Evolutionary conservation across 2,329 filamentous ascomycete species (phyloP).

Genomic region (Pseudogymnoascus sp.): DNA sequence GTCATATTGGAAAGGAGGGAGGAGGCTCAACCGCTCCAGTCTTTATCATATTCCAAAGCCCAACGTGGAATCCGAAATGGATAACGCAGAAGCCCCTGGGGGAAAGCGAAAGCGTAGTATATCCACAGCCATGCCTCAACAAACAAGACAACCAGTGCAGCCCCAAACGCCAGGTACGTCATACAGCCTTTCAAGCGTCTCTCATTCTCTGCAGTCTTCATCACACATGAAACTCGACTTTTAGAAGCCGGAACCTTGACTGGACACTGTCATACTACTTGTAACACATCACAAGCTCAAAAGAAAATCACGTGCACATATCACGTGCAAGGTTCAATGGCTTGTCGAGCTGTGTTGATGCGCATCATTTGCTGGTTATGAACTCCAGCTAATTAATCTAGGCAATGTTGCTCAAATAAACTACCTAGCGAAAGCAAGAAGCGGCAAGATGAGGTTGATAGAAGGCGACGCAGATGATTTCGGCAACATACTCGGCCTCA

Average conservation of each 20-base stretch:
- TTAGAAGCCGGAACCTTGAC: neutral
- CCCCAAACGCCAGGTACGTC: slow-evolving; percentile 1
- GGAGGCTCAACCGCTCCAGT: neutral
- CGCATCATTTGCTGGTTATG: neutral
- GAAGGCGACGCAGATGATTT: slow-evolving; percentile 59
- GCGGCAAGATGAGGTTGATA: slow-evolving; percentile 42
- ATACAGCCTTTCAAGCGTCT: neutral
- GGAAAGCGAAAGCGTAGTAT: slow-evolving; percentile 7
- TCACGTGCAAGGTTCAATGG: neutral
- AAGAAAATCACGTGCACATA: neutral
- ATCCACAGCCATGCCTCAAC: slow-evolving; percentile 2
- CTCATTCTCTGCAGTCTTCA: neutral
- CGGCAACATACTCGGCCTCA: slow-evolving; percentile 61
- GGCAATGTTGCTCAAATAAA: slow-evolving; percentile 40
- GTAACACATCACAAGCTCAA: neutral
- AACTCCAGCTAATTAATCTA: neutral
- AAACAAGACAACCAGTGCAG: slow-evolving; percentile 1
- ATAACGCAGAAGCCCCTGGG: neutral
- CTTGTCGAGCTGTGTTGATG: neutral
- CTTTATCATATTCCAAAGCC: neutral
- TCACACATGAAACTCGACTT: neutral
- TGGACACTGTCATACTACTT: neutral
- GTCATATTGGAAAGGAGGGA: neutral
- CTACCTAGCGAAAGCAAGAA: slow-evolving; percentile 41
- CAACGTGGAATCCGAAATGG: neutral